Evolutionary conservation across 2,329 filamentous ascomycete genomes (phyloP).

Genomic region (Phaeosphaeria sp.): DNA sequence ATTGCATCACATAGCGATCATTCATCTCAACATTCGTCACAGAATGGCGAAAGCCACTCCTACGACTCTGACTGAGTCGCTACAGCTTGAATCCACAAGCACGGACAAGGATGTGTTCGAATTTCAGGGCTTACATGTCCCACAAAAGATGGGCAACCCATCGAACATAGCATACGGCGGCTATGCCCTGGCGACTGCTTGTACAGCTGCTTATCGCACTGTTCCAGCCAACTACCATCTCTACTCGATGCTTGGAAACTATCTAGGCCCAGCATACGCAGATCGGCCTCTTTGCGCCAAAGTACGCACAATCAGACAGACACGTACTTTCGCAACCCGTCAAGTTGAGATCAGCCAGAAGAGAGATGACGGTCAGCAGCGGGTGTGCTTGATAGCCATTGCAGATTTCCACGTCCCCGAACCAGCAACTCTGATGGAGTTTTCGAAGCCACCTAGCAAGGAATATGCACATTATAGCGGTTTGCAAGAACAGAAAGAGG

Average conservation of each 20-base stretch:
- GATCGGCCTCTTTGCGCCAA: conserved; percentile 48
- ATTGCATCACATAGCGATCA: neutral
- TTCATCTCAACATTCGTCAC: neutral
- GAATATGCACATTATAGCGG: conserved; percentile 36
- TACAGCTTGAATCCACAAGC: conserved; percentile 17
- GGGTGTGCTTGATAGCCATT: conserved; percentile 53
- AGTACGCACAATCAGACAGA: conserved; percentile 51
- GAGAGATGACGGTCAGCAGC: conserved; percentile 41
- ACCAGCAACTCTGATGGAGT: conserved; percentile 43
- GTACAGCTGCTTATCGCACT: conserved; percentile 52
- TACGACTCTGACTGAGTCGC: conserved; percentile 20
- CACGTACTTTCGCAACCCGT: conserved; percentile 58
- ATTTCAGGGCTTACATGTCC: conserved; percentile 27
- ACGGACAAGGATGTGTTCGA: conserved; percentile 18
- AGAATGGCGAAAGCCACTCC: conserved; percentile 5
- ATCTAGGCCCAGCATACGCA: conserved; percentile 54
- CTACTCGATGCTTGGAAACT: conserved; percentile 58
- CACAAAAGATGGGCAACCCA: conserved; percentile 49
- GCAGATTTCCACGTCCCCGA: conserved; percentile 58
- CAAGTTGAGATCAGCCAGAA: conserved; percentile 56
- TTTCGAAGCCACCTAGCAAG: conserved; percentile 46
- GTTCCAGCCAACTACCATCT: conserved; percentile 49
- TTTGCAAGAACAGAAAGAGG: conserved; percentile 9
- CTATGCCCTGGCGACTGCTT: conserved; percentile 51
- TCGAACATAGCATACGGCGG: conserved; percentile 55